These are phyloP conservation scores for Leptosphaerulina australis DNA, from an alignment of 2,329 filamentous ascomycete species.

Conservation along the genomic window DNA sequence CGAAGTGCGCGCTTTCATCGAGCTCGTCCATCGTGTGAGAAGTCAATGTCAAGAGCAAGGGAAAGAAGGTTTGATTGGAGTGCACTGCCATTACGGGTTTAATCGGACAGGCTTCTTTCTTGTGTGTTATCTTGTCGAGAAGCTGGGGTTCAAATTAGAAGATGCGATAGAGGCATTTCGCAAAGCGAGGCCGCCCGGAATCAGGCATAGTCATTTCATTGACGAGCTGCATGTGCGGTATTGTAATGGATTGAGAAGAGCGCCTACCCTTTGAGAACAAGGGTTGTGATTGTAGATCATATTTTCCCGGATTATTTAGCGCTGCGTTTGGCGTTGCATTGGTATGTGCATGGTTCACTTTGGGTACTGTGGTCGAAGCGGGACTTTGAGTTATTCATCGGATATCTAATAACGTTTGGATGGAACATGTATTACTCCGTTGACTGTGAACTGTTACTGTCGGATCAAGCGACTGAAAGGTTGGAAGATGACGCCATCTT, in stretches of 20 bases:
- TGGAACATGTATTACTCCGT: no score
- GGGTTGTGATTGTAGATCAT: constrained; percentile 3
- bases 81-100: constrained; percentile 96
- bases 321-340: background rate
- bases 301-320: background rate
- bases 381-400: no score
- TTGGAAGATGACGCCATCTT: no score
- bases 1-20: constrained; percentile 65
- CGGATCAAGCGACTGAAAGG: no score
- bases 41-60: constrained; percentile 36
- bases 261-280: constrained; percentile 41
- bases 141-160: constrained; percentile 71
- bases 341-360: no score
- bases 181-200: constrained; percentile 74
- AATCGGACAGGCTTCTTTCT: constrained; percentile 93
- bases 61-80: constrained; percentile 65
- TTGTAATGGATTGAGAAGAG: constrained; percentile 55
- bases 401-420: no score
- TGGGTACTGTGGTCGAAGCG: no score
- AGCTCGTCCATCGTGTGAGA: constrained; percentile 59
- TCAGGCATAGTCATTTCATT: constrained; percentile 87
- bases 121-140: constrained; percentile 87
- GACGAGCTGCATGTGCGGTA: constrained; percentile 84
- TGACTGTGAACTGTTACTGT: no score
- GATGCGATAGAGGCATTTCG: constrained; percentile 82